Conservation (phyloP, 2,329 filamentous ascomycete species). For the Alternaria conjuncta region DNA sequence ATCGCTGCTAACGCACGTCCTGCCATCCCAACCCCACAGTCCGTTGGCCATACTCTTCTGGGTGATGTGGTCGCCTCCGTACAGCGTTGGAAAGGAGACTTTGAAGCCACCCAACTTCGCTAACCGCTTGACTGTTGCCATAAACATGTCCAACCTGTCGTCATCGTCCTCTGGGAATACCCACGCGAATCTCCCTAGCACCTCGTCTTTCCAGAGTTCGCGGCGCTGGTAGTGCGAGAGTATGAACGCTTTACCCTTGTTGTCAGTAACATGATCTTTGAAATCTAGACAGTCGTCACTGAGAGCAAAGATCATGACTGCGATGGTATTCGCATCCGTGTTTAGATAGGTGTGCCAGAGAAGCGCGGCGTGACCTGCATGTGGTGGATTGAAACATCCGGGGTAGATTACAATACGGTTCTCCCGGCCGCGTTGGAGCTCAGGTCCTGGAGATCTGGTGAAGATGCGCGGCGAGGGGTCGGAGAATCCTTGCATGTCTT, state of each 20-base stretch:
- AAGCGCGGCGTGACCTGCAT: neutral
- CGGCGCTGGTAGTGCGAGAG: neutral
- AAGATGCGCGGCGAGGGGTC: neutral
- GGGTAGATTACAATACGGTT: neutral
- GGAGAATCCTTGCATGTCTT: neutral
- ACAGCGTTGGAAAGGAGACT: neutral
- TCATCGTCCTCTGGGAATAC: neutral
- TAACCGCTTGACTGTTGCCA: neutral
- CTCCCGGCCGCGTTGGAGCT: neutral
- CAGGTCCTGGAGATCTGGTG: neutral
- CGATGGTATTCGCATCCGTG: neutral
- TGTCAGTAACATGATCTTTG: neutral
- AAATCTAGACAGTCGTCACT: fast-evolving
- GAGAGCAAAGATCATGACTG: neutral
- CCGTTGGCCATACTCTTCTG: neutral
- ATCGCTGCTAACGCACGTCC: fast-evolving
- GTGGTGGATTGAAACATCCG: neutral
- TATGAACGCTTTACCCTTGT: neutral
- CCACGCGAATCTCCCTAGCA: neutral
- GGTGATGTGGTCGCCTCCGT: neutral
- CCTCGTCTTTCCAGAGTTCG: neutral
- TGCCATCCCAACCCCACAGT: neutral
- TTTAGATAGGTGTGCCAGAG: neutral
- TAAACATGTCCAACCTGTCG: neutral
- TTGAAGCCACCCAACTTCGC: neutral